Conservation (phyloP, 768 basidiomycete species). For the Podaxis sp. region DNA sequence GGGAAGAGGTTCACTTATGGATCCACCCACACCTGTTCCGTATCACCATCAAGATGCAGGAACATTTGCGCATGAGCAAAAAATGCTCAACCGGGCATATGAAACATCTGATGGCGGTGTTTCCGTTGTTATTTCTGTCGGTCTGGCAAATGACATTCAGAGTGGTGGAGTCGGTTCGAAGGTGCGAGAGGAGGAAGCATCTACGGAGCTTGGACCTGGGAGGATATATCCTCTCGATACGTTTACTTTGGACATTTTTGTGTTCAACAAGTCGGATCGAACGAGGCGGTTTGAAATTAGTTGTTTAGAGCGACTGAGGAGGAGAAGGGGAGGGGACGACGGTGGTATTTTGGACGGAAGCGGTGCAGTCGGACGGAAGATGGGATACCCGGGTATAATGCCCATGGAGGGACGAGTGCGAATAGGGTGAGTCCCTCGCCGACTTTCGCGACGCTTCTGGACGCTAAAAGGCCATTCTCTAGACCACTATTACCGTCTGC, state of each 20-base stretch:
- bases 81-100: conserved; percentile 19
- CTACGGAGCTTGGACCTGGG: conserved; percentile 23
- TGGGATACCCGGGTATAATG: conserved; percentile 57
- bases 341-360: conserved; percentile 23
- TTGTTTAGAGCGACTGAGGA: conserved; percentile 51
- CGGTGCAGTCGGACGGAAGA: conserved; percentile 28
- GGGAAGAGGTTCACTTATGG: conserved; percentile 38
- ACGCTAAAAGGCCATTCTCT: background rate
- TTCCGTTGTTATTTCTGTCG: conserved; percentile 68
- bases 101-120: conserved; percentile 37
- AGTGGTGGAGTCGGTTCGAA: conserved; percentile 15
- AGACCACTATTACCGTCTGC: conserved; percentile 79
- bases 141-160: conserved; percentile 31
- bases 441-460: background rate
- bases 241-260: conserved; percentile 83
- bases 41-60: conserved; percentile 30
- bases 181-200: conserved; percentile 14
- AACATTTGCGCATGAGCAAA: conserved; percentile 35
- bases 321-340: conserved; percentile 34
- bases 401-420: conserved; percentile 76
- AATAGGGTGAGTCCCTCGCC: conserved; percentile 58
- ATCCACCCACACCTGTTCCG: conserved; percentile 55
- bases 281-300: conserved; percentile 74
- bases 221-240: conserved; percentile 69
- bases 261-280: conserved; percentile 78